Conservation (phyloP, 2,329 filamentous ascomycete species). For the Verticillium klebahnii region DNA sequence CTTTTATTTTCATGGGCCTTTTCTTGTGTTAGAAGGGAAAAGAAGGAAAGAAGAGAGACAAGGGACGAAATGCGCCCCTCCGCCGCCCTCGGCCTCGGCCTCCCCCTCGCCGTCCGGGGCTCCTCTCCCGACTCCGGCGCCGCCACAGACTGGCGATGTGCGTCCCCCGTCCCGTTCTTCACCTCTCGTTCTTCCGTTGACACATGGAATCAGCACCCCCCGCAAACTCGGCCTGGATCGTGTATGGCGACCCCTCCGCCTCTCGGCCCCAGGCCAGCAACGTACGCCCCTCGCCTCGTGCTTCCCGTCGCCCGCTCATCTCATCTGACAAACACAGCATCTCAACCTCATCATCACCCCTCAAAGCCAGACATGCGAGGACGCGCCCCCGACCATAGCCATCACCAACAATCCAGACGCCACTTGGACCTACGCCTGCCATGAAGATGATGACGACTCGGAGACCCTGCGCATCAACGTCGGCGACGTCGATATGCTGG, state of each 20-base stretch:
- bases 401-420: neutral
- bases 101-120: neutral
- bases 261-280: neutral
- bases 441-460: neutral
- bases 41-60: neutral
- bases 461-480: neutral
- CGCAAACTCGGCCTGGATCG: neutral
- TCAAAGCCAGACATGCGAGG: neutral
- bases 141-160: neutral
- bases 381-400: neutral
- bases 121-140: neutral
- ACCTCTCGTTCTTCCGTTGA: neutral
- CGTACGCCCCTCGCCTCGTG: neutral
- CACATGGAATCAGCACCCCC: neutral
- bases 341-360: neutral
- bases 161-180: neutral
- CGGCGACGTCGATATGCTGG: neutral
- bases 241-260: neutral
- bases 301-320: neutral
- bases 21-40: neutral
- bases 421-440: neutral
- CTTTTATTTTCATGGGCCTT: neutral
- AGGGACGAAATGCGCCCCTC: neutral
- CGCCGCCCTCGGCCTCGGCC: neutral
- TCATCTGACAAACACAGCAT: neutral